Evolutionary conservation across 2,329 filamentous ascomycete species (phyloP), one percentile per base, ranked within the genome.

Genomic region (Aspergillus tubingensis): DNA sequence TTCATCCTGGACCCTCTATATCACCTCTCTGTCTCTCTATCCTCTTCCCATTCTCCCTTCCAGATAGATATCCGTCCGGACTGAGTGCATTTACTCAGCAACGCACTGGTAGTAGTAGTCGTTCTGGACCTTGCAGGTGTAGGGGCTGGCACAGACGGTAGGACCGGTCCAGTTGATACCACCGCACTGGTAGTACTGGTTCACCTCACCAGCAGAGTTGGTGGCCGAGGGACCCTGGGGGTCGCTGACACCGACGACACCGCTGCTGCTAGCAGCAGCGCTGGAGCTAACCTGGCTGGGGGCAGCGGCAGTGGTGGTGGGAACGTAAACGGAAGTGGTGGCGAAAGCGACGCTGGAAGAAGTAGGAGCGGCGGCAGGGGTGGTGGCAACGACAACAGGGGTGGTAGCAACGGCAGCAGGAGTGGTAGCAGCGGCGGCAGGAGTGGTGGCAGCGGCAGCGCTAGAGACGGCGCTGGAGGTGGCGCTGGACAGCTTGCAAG

Each of bases 21-120:
- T 54, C 25, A 36, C 32, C 32, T 36, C 11, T 11, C 27, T 30
- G 8, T 30, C 8, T 3, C 8, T 7, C 23, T 25, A 2, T 2
- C 8, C 8, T 36, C 11, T 36, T 36, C 32, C 32, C 32, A 36
- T 36, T 36, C 11, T 36, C 32, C 0, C 32, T 36, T 36, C 0
- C 32, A 2, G 11, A 36, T 36, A 36, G 2, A 5, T 15, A 36
- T 13, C 11, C 32, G 10, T 13, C 10, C 11, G 10, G n/a, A 38
- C 3, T 8, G 17, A 39, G 17, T 19, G 30, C 50, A 50, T 13
- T 52, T 54, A 43, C 23, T 38, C 23, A 25, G 53, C 7, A 13
- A 76, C 15, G 54, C 77, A 79, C 69, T 79, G 76, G 57, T 61
- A 72, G 65, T 77, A 79, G 64, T 67, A 79, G n/a, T 69, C 65